Conservation (phyloP, 177 flowering plant species). For the Vitis hybrid region DNA sequence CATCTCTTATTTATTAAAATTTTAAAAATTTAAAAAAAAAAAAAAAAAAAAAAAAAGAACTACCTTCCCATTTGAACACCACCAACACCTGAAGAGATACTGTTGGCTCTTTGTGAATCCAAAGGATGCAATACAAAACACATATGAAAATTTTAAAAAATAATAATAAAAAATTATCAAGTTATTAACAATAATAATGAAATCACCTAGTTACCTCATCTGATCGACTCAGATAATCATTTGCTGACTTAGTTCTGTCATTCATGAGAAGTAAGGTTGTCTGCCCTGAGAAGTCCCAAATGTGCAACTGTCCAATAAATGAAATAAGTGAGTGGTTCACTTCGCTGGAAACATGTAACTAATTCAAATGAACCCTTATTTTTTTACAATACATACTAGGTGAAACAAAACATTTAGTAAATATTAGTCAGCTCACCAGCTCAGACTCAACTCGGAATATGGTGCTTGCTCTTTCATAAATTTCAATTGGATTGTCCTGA, state of each 20-base stretch:
- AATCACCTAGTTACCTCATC: slow-evolving; percentile 40
- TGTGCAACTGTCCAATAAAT: slow-evolving; percentile 42
- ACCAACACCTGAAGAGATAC: too few species aligned
- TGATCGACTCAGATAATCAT: slow-evolving; percentile 29
- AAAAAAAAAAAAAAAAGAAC: too few species aligned
- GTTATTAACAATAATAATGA: background rate
- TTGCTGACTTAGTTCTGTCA: slow-evolving; percentile 28
- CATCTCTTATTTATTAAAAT: too few species aligned
- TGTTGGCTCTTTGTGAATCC: too few species aligned
- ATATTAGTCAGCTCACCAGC: slow-evolving; percentile 22
- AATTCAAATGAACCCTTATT: too few species aligned
- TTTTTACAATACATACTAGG: too few species aligned
- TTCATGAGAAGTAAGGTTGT: slow-evolving; percentile 38
- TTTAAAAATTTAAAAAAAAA: too few species aligned
- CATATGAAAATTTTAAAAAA: background rate
- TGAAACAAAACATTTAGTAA: background rate
- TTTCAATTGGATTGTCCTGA: slow-evolving; percentile 35
- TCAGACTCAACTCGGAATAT: slow-evolving; percentile 25
- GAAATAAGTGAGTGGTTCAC: background rate
- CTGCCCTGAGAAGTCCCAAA: slow-evolving; percentile 81
- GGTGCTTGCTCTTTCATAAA: slow-evolving; percentile 23
- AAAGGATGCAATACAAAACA: too few species aligned
- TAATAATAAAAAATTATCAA: background rate
- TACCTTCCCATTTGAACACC: too few species aligned
- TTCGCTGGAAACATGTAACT: too few species aligned